Evolutionary conservation across 208 protist genomes (phyloP).

Genomic region (Trypanosoma mega): DNA sequence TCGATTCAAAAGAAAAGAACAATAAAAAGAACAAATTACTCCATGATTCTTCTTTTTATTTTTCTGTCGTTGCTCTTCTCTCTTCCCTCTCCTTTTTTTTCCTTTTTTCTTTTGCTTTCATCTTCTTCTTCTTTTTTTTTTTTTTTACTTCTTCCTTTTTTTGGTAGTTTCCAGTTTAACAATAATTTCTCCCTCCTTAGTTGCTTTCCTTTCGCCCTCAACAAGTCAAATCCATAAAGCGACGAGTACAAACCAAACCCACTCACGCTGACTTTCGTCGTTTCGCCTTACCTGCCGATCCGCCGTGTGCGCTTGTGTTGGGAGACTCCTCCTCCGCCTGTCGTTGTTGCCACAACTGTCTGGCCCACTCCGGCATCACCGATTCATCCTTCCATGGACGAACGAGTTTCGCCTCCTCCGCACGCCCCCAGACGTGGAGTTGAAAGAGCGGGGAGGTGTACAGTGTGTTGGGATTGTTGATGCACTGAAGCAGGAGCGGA

Average conservation of each 20-base stretch:
- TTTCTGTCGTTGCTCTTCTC: background rate
- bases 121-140: background rate
- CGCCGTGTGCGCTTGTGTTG: too few relatives aligned
- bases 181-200: background rate
- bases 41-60: slow-evolving; percentile 10
- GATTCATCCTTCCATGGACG: slow-evolving; percentile 71
- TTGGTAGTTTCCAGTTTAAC: background rate
- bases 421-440: slow-evolving; percentile 50
- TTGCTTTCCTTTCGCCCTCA: too few relatives aligned
- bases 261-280: background rate
- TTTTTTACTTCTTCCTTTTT: background rate
- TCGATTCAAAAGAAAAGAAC: too few relatives aligned
- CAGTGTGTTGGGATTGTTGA: slow-evolving; percentile 70
- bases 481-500: slow-evolving; percentile 82
- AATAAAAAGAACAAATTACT: background rate
- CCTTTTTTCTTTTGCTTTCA: background rate
- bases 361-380: slow-evolving; percentile 58
- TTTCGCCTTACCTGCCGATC: slow-evolving; percentile 7
- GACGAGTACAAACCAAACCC: background rate
- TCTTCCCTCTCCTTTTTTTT: slow-evolving; percentile 1
- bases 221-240: too few relatives aligned
- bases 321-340: slow-evolving; percentile 44
- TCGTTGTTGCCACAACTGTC: slow-evolving; percentile 43
- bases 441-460: slow-evolving; percentile 67
- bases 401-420: slow-evolving; percentile 48